Base-by-base conservation (phyloP, 495 filamentous ascomycete genomes). In the Trichoderma gamsii region DNA sequence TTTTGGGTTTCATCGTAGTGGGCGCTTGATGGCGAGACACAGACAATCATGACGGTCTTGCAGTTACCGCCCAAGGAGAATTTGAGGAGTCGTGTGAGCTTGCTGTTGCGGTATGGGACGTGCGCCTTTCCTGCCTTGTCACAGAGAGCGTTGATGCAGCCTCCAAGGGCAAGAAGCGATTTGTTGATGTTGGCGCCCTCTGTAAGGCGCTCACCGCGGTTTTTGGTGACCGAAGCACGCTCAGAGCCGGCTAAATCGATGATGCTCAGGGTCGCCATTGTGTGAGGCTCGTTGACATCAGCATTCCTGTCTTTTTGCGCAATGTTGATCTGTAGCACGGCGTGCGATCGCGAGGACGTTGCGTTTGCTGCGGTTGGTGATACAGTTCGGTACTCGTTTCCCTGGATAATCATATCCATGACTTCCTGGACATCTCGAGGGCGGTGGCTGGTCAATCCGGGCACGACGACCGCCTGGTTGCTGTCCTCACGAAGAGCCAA, bases 151-250 rank as follows among this genome's bases (percentile, higher is more conserved):
- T 99, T 99, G 81, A 99, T 99, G 79, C 95, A 99, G 79, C 95
- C 95, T 69, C 95, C 95, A 25, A 99, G 80, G 1, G 95, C 93
- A 35, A 99, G 88, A 5, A 99, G 82, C 12, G 96, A 98, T 76
- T 97, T 96, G 83, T 99, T 99, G 84, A 99, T 99, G 76, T 99
- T 99, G 63, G 95, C 95, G 66, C 95, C 95, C 77, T 99, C 95
- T 29, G 95, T 79, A 63, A 99, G 79, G 49, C 95, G 82, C 72
- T 97, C 96, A 35, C 95, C 96, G 71, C 96, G 80, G 76, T 99
- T 99, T 80, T 97, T 97, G 23, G 95, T 99, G 12, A 92, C 96
- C 69, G 93, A 97, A 16, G 95, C 95, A 70, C 95, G 88, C 77
- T 99, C 95, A 73, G 93, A 97, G 66, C 95, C 95, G 0, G 95